Percentiles rank a stretch among this genome's conserved stretches.
These are phyloP conservation scores for Cladophialophora carrionii DNA, from an alignment of 2,329 filamentous ascomycete species.

Conservation along the genomic window DNA sequence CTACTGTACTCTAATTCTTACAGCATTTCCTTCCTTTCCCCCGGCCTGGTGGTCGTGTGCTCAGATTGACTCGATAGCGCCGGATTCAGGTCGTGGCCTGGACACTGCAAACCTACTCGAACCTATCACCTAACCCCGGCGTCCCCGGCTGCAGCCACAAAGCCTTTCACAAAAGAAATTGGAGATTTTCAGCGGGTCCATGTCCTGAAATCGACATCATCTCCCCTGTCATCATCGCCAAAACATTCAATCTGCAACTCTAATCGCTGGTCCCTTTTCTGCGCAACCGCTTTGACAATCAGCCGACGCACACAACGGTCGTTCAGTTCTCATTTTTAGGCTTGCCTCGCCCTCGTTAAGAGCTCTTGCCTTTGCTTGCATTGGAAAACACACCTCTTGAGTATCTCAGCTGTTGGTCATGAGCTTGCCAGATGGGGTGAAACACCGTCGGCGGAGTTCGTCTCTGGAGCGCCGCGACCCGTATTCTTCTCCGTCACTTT, in stretches of 20 bases:
- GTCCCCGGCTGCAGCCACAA: conserved; percentile 8
- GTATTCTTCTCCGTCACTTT: conserved; percentile 61
- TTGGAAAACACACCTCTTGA: neutral
- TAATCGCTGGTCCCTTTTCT: neutral
- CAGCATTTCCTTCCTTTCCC: neutral
- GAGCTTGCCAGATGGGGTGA: conserved; percentile 48
- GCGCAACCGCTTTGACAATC: conserved; percentile 2
- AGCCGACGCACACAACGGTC: neutral
- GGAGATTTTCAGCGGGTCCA: conserved; percentile 21
- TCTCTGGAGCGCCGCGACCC: conserved; percentile 54
- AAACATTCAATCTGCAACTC: conserved; percentile 15
- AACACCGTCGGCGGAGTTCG: conserved; percentile 45
- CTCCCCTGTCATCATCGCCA: conserved; percentile 20
- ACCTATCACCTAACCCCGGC: conserved; percentile 10
- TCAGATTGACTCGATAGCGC: conserved; percentile 8
- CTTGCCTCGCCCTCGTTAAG: neutral
- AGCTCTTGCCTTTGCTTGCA: neutral
- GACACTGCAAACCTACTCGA: neutral
- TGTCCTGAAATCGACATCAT: conserved; percentile 24
- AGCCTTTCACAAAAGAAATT: conserved; percentile 3
- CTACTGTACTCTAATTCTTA: neutral
- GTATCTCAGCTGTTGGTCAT: conserved; percentile 38
- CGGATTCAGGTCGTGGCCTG: conserved; percentile 4
- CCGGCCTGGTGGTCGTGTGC: conserved; percentile 17
- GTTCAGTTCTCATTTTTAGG: neutral